phyloP scores from a whole-genome alignment of 23 red algal genomes.

The Chondrus crispus region DNA sequence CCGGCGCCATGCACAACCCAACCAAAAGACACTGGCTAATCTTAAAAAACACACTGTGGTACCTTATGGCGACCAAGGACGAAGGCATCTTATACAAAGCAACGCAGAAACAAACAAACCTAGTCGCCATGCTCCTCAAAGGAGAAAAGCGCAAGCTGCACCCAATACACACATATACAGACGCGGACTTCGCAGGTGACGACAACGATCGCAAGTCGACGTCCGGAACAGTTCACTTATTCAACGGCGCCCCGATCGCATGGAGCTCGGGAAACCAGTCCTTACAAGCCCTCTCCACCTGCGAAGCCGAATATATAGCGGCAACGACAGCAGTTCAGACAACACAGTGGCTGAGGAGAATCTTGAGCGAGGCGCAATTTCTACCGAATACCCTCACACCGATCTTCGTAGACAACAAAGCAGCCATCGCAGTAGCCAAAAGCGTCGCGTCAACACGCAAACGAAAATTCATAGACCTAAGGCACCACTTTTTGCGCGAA shows the following conservation, averaged over 20 bases:
- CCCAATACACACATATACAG: background rate
- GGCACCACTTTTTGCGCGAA: background rate
- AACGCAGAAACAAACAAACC: background rate
- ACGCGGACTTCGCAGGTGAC: background rate
- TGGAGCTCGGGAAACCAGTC: background rate
- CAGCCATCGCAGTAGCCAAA: background rate
- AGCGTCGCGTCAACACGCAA: background rate
- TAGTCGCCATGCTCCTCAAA: no score
- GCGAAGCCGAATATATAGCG: background rate
- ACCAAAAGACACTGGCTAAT: background rate
- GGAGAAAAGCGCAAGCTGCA: no score
- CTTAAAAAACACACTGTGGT: background rate
- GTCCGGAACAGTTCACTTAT: background rate
- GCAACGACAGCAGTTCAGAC: background rate
- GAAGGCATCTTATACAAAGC: background rate
- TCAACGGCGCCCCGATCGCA: background rate
- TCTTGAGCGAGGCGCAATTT: background rate
- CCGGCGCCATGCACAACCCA: background rate
- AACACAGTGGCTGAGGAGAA: background rate
- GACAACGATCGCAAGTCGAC: background rate
- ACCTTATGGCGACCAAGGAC: background rate
- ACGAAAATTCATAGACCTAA: background rate
- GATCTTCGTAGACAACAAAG: background rate
- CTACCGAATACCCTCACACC: background rate
- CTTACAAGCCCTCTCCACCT: background rate